phyloP scores from a whole-genome alignment of 2,329 filamentous ascomycete genomes.

The Trichoderma sp. region DNA sequence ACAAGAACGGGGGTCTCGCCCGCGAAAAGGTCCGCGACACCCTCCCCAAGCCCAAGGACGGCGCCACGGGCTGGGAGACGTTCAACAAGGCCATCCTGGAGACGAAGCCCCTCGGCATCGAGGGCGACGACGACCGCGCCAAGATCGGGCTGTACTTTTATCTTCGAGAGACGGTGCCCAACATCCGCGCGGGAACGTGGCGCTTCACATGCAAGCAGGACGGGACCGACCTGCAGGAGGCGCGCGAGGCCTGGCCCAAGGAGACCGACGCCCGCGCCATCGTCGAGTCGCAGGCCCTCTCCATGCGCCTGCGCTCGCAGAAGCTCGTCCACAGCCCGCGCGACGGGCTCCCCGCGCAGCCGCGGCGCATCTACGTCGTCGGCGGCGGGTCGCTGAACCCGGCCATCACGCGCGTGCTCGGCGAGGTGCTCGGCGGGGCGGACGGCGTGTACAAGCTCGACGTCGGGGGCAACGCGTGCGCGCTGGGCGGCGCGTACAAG shows the following conservation, averaged over 20 bases:
- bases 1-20: conserved; percentile 95
- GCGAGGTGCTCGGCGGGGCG: conserved; percentile 82
- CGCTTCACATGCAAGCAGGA: conserved; percentile 67
- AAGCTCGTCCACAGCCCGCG: conserved; percentile 67
- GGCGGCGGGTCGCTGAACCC: conserved; percentile 89
- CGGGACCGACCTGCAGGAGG: conserved; percentile 53
- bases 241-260: conserved; percentile 46
- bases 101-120: conserved; percentile 69
- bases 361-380: conserved; percentile 88
- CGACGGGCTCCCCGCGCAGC: conserved; percentile 71
- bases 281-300: conserved; percentile 92
- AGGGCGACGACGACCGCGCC: conserved; percentile 58
- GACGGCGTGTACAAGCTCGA: conserved; percentile 94
- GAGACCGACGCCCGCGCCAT: conserved; percentile 80
- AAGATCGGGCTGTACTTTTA: conserved; percentile 95
- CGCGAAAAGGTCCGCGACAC: conserved; percentile 86
- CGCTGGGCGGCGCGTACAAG: conserved; percentile 91
- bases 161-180: conserved; percentile 92
- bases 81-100: conserved; percentile 76
- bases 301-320: conserved; percentile 81
- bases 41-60: conserved; percentile 58
- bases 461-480: conserved; percentile 93
- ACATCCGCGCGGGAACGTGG: conserved; percentile 83
- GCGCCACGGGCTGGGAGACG: conserved; percentile 66
- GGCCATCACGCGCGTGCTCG: conserved; percentile 81